Base-by-base conservation (phyloP, 306 rosid species). In the Purshia tridentata region DNA sequence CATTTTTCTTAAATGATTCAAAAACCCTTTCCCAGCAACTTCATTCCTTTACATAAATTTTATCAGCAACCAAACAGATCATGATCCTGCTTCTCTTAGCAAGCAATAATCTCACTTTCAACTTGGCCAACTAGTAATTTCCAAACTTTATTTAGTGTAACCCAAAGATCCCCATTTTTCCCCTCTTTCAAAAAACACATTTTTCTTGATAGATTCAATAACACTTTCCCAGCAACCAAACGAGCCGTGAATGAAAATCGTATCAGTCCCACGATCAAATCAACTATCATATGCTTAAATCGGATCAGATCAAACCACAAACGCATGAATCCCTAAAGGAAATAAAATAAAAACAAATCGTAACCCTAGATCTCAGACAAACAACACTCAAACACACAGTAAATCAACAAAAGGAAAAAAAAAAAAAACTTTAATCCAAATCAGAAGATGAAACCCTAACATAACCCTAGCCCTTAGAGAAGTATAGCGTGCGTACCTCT, bases 51-150 rank as follows among this genome's bases (percentile, higher is more conserved):
- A 19, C 50, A 7, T 8, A 22, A 14, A 69, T 39, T 54, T 66
- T 9, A 63, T 53, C 42, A 39, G 54, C 61, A 74, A 29, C 44
- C 77, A 77, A 55, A 70, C 65, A 65, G 78, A 71, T 76, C 54
- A 15, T 19, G 46, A 72, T 72, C 56, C 35, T 61, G 5, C 39
- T 39, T 58, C 64, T 5, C 3, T 6, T 8, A 8, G 8, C 47
- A 16, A 56, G 2, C 75, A 58, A 10, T 4, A 9, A 15, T 57
- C 19, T 5, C 40, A 7, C 54, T 22, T 46, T 58, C n/a, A 20
- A 14, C 42, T 55, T 13, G 42, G 39, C 13, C 12, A 45, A 23
- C 23, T 18, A 9, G 29, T 6, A 9, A 16, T 15, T 29, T 13
- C 1, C 35, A 45, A 45, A 44, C 44, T 22, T 56, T 15, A 7